Conservation (phyloP, 106 monocot genomes). For the Apostasia shenzhenica region DNA sequence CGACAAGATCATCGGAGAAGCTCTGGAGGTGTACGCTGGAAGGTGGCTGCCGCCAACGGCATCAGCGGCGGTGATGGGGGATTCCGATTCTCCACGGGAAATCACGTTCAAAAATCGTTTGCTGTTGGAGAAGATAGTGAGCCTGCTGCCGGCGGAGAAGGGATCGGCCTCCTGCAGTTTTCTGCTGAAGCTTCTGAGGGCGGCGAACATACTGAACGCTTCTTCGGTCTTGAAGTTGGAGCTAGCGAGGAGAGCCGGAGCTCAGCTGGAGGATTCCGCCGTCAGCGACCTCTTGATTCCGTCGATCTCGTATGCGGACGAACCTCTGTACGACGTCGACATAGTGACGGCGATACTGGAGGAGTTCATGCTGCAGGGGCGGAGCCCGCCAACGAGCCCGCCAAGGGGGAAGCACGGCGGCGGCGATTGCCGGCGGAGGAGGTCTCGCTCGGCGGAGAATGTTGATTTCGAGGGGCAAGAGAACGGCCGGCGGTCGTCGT, state of each 20-base stretch:
- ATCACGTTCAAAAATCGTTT: slow-evolving; percentile 29
- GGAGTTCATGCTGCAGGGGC: slow-evolving; percentile 61
- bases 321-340: slow-evolving; percentile 53
- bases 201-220: slow-evolving; percentile 37
- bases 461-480: slow-evolving; percentile 46
- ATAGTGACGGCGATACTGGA: slow-evolving; percentile 58
- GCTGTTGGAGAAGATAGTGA: slow-evolving; percentile 55
- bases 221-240: slow-evolving; percentile 44
- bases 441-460: slow-evolving; percentile 54
- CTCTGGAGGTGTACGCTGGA: slow-evolving; percentile 42
- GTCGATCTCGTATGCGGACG: slow-evolving; percentile 8
- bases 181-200: slow-evolving; percentile 55
- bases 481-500: slow-evolving; percentile 50
- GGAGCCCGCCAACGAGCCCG: slow-evolving; percentile 50
- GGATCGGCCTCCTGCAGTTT: slow-evolving; percentile 54
- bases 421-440: slow-evolving; percentile 22
- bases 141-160: slow-evolving; percentile 51
- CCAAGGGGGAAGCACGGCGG: slow-evolving; percentile 22
- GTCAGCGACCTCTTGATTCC: slow-evolving; percentile 56
- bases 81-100: slow-evolving; percentile 4
- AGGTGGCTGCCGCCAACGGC: slow-evolving; percentile 35
- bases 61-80: background rate
- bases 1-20: slow-evolving; percentile 40
- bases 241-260: slow-evolving; percentile 34
- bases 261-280: slow-evolving; percentile 63